Base-by-base conservation (phyloP, 2,329 filamentous ascomycete genomes). In the Colletotrichum plurivorum region DNA sequence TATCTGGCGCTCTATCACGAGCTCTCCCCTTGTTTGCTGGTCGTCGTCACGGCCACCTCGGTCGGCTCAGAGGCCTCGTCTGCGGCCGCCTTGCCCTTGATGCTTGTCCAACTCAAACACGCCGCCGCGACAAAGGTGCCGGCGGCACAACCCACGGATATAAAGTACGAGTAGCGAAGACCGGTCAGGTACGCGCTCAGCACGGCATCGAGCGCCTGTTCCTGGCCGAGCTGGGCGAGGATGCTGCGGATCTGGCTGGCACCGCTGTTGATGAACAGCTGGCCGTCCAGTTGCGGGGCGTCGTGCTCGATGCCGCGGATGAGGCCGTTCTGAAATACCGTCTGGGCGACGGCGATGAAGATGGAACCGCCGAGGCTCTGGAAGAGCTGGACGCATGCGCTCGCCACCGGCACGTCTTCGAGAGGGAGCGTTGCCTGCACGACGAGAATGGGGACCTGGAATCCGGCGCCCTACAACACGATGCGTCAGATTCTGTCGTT, bases 321-420 rank as follows among this genome's bases (percentile, higher is more conserved):
- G 18, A 93, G 81, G 0, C 85, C 88, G 74, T 92, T 92, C 71
- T 89, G 86, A 80, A 93, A 93, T 52, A 92, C 84, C 20, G 90
- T 88, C 76, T 93, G 89, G 0, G 88, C 87, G 10, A 92, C 87
- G 6, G 88, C 86, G 55, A 93, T 87, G 72, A 89, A 88, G 25
- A 93, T 79, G 2, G 91, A 89, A 4, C 90, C 90, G 48, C 90
- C 90, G 4, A 93, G 83, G 2, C 85, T 84, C 75, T 92, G 89
- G 80, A 89, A 89, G 79, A 93, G 92, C 43, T 85, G 83, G 1
- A 88, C 82, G 58, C 80, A 84, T 5, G 86, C 85, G 5, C 84
- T 87, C 31, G 79, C 87, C 1, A 87, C 80, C 1, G 87, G 84
- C 15, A 88, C 80, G 67, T 85, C 83, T 2, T 83, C 79, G 41